These are phyloP conservation scores for Phytophthora citrophthora DNA, from an alignment of 352 stramenopile genomes.

Conservation along the genomic window DNA sequence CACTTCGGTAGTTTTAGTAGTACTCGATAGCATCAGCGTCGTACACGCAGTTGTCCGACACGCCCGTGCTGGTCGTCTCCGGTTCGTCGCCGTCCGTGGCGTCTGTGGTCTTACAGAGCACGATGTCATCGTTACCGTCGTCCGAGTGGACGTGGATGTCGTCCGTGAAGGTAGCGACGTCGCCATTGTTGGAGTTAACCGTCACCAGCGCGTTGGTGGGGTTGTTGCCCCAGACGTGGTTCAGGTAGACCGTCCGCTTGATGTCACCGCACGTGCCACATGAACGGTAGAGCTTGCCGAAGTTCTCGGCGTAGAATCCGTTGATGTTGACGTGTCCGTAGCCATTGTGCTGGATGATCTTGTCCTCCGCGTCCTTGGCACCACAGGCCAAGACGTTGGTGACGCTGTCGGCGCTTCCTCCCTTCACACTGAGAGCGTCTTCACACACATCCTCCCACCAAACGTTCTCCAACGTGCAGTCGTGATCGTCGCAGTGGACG, in stretches of 20 bases:
- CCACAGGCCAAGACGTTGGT: conserved; percentile 39
- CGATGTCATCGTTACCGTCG: conserved; percentile 25
- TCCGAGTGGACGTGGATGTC: conserved; percentile 36
- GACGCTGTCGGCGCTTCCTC: conserved; percentile 33
- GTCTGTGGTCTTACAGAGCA: conserved; percentile 31
- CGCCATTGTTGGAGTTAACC: conserved; percentile 47
- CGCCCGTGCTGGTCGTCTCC: conserved; percentile 25
- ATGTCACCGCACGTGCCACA: conserved; percentile 38
- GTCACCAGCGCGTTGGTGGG: conserved; percentile 40
- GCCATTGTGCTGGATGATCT: conserved; percentile 53
- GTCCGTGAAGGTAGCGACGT: conserved; percentile 42
- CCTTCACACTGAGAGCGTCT: conserved; percentile 45
- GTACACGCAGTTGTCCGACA: conserved; percentile 33
- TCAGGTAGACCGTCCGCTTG: conserved; percentile 43
- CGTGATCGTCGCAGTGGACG: conserved; percentile 38
- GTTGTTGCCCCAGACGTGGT: conserved; percentile 48
- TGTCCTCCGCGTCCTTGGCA: conserved; percentile 43
- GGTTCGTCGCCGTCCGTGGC: conserved; percentile 30
- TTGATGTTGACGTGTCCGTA: conserved; percentile 50
- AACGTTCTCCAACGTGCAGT: conserved; percentile 42
- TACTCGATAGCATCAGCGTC: conserved; percentile 30
- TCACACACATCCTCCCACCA: conserved; percentile 51
- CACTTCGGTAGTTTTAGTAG: conserved; percentile 13
- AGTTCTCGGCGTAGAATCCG: conserved; percentile 49
- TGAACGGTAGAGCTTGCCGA: conserved; percentile 47